Base-by-base conservation (phyloP, 2,329 filamentous ascomycete genomes). In the Aspergillus sp. region DNA sequence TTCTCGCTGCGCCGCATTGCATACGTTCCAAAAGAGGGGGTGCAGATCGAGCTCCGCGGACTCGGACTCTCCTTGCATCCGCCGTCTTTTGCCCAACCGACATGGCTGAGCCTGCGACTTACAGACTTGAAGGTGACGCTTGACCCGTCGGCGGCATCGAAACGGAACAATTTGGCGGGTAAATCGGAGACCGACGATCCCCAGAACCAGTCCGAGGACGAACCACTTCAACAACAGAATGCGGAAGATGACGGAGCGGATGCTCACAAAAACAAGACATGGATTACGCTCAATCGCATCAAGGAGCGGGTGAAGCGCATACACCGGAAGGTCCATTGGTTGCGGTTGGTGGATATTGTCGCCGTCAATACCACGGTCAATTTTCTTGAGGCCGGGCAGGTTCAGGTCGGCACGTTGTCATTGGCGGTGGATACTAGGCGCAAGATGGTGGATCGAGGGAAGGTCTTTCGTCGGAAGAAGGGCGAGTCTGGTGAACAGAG, bases 21-120 rank as follows among this genome's bases (percentile, higher is more conserved):
- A 57, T 98, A 96, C 74, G 91, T 90, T 13, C 91, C 91, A 26
- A 88, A 84, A 74, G 91, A 96, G 83, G 95, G 95, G 66, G 80
- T 96, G 68, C 89, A 89, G 68, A 86, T 99, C 74, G 91, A 96
- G 74, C 87, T 99, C 56, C 87, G 95, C 50, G 91, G 93, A 50
- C 81, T 99, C 52, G 92, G 95, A 44, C 81, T 99, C 66, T 89
- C 90, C 56, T 76, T 98, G 62, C 95, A 99, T 76, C 87, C 93
- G 4, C 95, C 95, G 12, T 98, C 95, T 5, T 98, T 99, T 76
- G 91, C 93, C 47, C 92, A 98, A 73, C 95, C 95, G 44, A 98
- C 96, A 61, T 98, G 93, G 92, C 80, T 96, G 66, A 98, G 93
- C 72, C 82, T 99, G 50, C 90, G 95, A 8, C 77, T 99, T 58